Evolutionary conservation across 1,284 basidiomycete species (phyloP).

Genomic region (Cryptococcus wingfieldii): DNA sequence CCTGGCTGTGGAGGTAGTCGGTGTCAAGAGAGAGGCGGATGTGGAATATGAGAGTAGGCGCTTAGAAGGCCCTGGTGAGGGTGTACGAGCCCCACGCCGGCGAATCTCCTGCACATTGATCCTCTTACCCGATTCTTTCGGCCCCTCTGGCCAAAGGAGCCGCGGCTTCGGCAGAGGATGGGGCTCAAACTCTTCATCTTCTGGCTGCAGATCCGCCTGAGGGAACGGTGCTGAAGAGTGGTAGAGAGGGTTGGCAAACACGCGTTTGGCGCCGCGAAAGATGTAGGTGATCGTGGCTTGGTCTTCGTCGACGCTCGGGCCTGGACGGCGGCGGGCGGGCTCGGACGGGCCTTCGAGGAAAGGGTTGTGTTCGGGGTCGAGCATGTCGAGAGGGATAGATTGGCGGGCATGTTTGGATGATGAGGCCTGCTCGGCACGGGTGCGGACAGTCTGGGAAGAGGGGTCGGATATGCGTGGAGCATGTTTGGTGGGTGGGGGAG

Average conservation of each 20-base stretch:
- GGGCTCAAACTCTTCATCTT: slow-evolving; percentile 37
- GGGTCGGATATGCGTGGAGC: slow-evolving; percentile 11
- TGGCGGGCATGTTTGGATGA: not conserved
- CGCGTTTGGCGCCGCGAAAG: slow-evolving; percentile 43
- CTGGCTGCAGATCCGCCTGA: slow-evolving; percentile 24
- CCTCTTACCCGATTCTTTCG: slow-evolving; percentile 3
- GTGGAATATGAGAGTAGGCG: not conserved
- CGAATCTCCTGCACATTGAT: slow-evolving; percentile 3
- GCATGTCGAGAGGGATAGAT: slow-evolving; percentile 12
- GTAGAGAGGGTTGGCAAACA: slow-evolving; percentile 43
- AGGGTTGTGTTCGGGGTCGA: slow-evolving; percentile 37
- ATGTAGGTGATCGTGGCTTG: slow-evolving; percentile 40
- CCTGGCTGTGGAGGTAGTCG: slow-evolving; percentile 1
- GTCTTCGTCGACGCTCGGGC: slow-evolving; percentile 23
- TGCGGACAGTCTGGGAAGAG: not conserved
- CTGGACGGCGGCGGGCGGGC: slow-evolving; percentile 7
- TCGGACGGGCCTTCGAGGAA: slow-evolving; percentile 39
- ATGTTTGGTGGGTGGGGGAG: slow-evolving; percentile 18
- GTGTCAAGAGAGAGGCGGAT: slow-evolving; percentile 9
- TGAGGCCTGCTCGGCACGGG: slow-evolving; percentile 5
- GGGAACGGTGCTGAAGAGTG: slow-evolving; percentile 21
- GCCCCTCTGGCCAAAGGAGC: slow-evolving; percentile 35
- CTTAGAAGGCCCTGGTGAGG: not conserved
- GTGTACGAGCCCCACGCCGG: not conserved
- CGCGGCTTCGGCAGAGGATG: slow-evolving; percentile 40